phyloP scores from a whole-genome alignment of 257 asterid genomes.

The Vinca minor region DNA sequence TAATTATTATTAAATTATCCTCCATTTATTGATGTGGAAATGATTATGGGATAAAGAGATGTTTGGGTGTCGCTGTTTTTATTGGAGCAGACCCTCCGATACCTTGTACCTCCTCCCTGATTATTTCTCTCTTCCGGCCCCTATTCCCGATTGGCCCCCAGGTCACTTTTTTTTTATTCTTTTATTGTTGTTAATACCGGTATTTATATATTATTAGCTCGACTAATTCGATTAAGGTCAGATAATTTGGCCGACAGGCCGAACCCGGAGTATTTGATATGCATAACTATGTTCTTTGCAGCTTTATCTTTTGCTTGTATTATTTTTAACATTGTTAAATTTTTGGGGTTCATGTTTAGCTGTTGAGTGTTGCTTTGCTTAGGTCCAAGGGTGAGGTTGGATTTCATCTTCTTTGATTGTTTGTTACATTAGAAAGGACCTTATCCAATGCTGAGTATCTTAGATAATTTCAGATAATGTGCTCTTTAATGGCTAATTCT shows the following conservation, averaged over 20 bases:
- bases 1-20: background rate
- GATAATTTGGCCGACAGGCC: too few species aligned
- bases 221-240: too few species aligned
- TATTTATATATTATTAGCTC: background rate
- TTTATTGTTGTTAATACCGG: too few species aligned
- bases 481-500: background rate
- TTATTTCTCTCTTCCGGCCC: slow-evolving; percentile 54
- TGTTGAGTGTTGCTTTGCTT: background rate
- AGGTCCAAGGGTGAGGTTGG: background rate
- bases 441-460: background rate
- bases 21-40: background rate
- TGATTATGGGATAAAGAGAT: slow-evolving; percentile 17
- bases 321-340: too few species aligned
- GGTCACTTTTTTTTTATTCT: slow-evolving; percentile 38
- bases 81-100: slow-evolving; percentile 45
- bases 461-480: background rate
- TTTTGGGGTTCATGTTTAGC: background rate
- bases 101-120: slow-evolving; percentile 34
- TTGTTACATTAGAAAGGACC: background rate
- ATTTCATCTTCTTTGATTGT: background rate
- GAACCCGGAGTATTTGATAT: background rate
- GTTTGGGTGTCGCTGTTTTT: slow-evolving; percentile 49
- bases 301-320: background rate
- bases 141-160: slow-evolving; percentile 79
- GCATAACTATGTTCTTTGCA: background rate